Base-by-base conservation (phyloP, 2,329 filamentous ascomycete species). In the Huntiella omanensis region DNA sequence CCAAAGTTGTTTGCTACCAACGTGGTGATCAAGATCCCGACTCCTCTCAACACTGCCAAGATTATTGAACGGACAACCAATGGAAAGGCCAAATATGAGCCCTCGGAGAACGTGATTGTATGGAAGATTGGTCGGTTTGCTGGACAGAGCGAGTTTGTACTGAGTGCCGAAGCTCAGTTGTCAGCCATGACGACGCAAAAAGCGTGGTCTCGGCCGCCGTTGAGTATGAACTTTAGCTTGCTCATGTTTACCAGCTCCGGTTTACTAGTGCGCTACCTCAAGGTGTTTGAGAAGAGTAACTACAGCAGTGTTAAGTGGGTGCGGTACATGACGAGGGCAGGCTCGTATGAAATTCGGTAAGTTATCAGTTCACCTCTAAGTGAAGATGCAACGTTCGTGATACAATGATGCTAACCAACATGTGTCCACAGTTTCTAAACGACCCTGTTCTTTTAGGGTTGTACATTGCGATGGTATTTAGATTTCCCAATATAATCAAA, bases 281-380 rank as follows among this genome's bases (percentile, higher is more conserved):
- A 98, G 65, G 91, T 98, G 1, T 98, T 98, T 66, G 91, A 98
- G 67, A 98, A 98, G 77, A 91, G 76, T 63, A 96, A 96, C 63
- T 98, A 98, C 61, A 92, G 83, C 52, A 94, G 86, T 58, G 91
- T 98, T 42, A 98, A 98, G 64, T 98, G 91, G 91, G 91, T 98
- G 55, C 71, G 91, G 55, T 98, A 98, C 63, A 96, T 98, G 91
- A 98, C 91, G 13, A 77, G 88, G 54, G 91, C 88, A 12, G 91
- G 91, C 22, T 95, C 86, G 62, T 98, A 98, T 62, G 91, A 98
- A 66, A 94, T 98, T 60, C 72, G 86, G 80, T 92, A 54, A 55
- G 64, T 51, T 11, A 17, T 8, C 4, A 32, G 22, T 28, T 28
- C 7, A 28, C 22, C 3, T 28, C 22, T 28, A 28, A 28, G 22